Evolutionary conservation across 2,329 filamentous ascomycete genomes (phyloP), one percentile per base, ranked within the genome.

Genomic region (Ophiosphaerella herpotricha): DNA sequence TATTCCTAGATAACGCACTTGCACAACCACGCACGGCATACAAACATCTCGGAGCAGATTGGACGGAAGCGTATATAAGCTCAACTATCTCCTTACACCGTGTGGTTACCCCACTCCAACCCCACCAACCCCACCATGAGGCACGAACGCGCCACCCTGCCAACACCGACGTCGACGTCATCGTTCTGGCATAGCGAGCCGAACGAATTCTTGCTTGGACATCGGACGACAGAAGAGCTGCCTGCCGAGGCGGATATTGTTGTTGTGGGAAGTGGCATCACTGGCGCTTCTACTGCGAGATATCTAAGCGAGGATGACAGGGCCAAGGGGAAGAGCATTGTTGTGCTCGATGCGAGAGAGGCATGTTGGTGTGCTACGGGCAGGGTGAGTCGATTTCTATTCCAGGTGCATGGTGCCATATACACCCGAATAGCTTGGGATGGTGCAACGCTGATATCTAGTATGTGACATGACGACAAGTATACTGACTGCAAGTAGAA

Each of bases 361-460:
- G 88, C 86, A 4, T 92, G 89, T 66, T 91, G 84, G 83, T 89
- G 89, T 14, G 89, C 89, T n/a, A 93, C 89, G 1, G 89, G 89
- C n/a, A 76, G 89, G 65, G 87, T 89, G 65, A 78, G 84, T 62
- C 13, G 13, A 32, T 42, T 11, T 14, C 31, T 3, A 24, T 23
- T 35, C 21, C 8, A 46, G 26, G 7, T 23, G 29, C 43, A 39
- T 34, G 21, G 11, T 35, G 34, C 13, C 12, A n/a, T 43, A 32
- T 36, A 12, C 26, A 16, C 12, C 7, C 21, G 18, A 29, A 37
- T n/a, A 45, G 3, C 13, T 37, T 13, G 29, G 24, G 16, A 45
- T 24, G 21, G 34, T 21, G 5, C 18, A 9, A 12, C 6, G 26
- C 26, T 29, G 26, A 11, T 29, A 29, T 14, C 14, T 14, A 5